Base-by-base conservation (phyloP, 768 basidiomycete species). In the Podaxis mareebaensis region DNA sequence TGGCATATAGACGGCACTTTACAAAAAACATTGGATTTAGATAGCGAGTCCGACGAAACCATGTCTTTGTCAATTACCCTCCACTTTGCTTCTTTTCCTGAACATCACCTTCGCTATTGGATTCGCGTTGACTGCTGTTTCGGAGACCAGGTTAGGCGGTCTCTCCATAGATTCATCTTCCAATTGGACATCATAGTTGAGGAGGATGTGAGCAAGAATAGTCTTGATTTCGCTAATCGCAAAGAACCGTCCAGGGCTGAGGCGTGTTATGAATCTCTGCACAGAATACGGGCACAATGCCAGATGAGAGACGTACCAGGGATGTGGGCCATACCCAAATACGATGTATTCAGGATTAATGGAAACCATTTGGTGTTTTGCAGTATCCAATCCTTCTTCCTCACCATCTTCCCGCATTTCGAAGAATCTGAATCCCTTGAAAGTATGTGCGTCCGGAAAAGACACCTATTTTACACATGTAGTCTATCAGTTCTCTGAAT, bases 241-340 rank as follows among this genome's bases (percentile, higher is more conserved):
- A 63, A 82, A 78, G 70, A 81, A 81, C 1, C 81, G 74, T 20
- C 78, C 74, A 28, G 76, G 73, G 55, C 70, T 71, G 48, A 15
- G 64, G 57, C 20, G 49, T 20, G 13, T 3, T 26, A 15, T 22
- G 26, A n/a, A 15, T 36, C 30, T 42, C 38, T 8, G 42, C 11
- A 11, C 11, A 24, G 8, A 20, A 39, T 49, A 8, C 6, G 1
- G 26, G 49, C 49, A 3, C 20, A 39, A 51, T n/a, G 12, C 26
- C 6, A 6, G 30, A 15, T 22, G 13, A 38, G 30, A 3, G 4
- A 64, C 68, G 15, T 33, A 73, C 68, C 70, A 78, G 13, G 74
- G 74, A 64, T 78, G 74, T 24, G 72, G 70, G n/a, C 79, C 78
- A 58, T 73, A 66, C 7, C 81, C 80, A 67, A 82, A 82, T 1